Evolutionary conservation across 805 yeast species (phyloP).

Genomic region (Pichia eremophila): DNA sequence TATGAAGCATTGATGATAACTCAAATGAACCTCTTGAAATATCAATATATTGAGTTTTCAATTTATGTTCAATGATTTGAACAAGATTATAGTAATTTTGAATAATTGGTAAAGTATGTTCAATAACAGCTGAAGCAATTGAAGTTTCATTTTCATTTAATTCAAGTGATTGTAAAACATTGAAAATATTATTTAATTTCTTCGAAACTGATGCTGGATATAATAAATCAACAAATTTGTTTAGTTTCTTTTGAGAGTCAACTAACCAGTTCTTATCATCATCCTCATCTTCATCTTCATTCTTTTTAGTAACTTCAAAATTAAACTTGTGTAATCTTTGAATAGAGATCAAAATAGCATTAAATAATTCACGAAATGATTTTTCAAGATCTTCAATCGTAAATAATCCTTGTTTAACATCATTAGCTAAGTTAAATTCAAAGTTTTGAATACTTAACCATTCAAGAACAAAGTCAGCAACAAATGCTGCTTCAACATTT

Average conservation of each 20-base stretch:
- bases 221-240: slow-evolving; percentile 31
- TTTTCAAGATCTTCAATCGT: slow-evolving; percentile 33
- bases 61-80: slow-evolving; percentile 32
- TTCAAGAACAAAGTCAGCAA: slow-evolving; percentile 36
- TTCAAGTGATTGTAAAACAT: slow-evolving; percentile 27
- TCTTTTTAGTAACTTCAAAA: neutral
- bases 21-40: slow-evolving; percentile 54
- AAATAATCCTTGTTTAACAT: slow-evolving; percentile 22
- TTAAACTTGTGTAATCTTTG: slow-evolving; percentile 46
- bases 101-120: slow-evolving; percentile 55
- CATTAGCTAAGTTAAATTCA: slow-evolving; percentile 7
- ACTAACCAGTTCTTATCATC: slow-evolving; percentile 47
- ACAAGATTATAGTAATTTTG: slow-evolving; percentile 48
- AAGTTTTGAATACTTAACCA: slow-evolving; percentile 33
- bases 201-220: slow-evolving; percentile 15
- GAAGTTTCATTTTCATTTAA: slow-evolving; percentile 30
- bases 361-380: slow-evolving; percentile 41
- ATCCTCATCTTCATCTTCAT: slow-evolving; percentile 31
- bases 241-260: slow-evolving; percentile 35
- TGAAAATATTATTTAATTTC: slow-evolving; percentile 22
- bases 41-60: slow-evolving; percentile 40
- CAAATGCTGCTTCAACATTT: slow-evolving; percentile 31
- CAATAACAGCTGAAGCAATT: slow-evolving; percentile 37
- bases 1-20: slow-evolving; percentile 45
- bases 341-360: slow-evolving; percentile 54